A percentile compares a stretch with the other conserved stretches of the same genome.
Evolutionary conservation across 306 rosid species (phyloP).

Genomic region (Rosa rugosa): DNA sequence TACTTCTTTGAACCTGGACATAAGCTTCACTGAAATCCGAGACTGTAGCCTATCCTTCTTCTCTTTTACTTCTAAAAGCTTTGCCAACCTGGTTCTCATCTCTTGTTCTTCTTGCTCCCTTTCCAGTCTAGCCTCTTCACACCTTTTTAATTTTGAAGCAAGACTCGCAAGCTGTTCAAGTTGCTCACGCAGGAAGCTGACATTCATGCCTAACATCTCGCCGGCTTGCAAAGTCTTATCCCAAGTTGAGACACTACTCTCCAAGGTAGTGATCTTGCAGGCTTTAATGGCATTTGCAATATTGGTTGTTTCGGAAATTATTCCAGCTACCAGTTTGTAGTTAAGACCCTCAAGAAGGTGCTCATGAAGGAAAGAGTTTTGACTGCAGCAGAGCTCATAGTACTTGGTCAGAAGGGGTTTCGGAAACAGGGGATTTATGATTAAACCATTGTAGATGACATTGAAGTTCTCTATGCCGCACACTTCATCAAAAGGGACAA

Average conservation of each 20-base stretch:
- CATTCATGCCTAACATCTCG: conserved; percentile 44
- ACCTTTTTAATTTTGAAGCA: neutral
- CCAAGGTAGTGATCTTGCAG: conserved; percentile 30
- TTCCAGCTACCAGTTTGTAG: conserved; percentile 36
- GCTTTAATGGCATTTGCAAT: conserved; percentile 51
- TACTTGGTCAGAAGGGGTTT: conserved; percentile 25
- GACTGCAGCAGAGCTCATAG: conserved; percentile 42
- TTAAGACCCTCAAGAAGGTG: conserved; percentile 40
- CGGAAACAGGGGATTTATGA: no score
- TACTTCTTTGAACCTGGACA: neutral
- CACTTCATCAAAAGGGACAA: no score
- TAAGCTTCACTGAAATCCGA: neutral
- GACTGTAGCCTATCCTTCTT: neutral
- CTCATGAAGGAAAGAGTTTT: conserved; percentile 43
- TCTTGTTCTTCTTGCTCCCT: neutral
- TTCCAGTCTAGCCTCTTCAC: neutral
- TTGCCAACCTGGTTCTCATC: conserved; percentile 8
- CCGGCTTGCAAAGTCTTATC: conserved; percentile 36
- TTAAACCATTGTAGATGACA: no score
- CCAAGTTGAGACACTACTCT: conserved; percentile 25
- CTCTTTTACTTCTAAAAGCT: neutral
- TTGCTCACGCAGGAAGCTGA: conserved; percentile 33
- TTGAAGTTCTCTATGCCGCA: no score
- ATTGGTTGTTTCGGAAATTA: conserved; percentile 39
- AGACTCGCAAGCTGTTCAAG: conserved; percentile 28